A percentile compares a stretch with the other conserved stretches of the same genome.
These are phyloP conservation scores for Austropuccinia psidii DNA, from an alignment of 1,284 basidiomycete genomes.

Conservation along the genomic window DNA sequence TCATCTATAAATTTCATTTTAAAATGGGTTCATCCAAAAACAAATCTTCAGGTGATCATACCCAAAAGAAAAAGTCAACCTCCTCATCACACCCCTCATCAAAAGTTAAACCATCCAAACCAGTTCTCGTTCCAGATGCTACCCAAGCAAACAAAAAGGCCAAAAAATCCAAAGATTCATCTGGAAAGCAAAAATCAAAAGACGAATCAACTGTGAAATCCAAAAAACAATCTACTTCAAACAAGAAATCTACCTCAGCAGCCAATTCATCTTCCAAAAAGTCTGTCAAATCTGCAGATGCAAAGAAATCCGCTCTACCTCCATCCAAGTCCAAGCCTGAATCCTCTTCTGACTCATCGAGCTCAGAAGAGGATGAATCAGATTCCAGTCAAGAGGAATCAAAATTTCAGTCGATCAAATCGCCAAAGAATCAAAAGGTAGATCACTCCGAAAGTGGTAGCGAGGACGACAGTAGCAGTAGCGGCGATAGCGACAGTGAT, in stretches of 20 bases:
- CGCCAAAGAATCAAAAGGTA: background rate
- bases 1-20: too few relatives aligned
- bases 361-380: constrained; percentile 9
- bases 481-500: constrained; percentile 6
- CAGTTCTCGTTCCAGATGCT: background rate
- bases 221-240: background rate
- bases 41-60: too few relatives aligned
- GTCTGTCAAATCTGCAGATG: too few relatives aligned
- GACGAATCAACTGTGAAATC: background rate
- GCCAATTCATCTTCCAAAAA: too few relatives aligned
- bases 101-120: constrained; percentile 11
- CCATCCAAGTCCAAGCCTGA: constrained; percentile 14
- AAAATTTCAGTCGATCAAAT: constrained; percentile 9
- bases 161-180: background rate
- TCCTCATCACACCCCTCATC: background rate
- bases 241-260: background rate
- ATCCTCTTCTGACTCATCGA: constrained; percentile 20
- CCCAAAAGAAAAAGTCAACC: background rate
- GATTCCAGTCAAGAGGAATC: constrained; percentile 13
- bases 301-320: constrained; percentile 1
- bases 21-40: too few relatives aligned
- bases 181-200: background rate
- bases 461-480: background rate
- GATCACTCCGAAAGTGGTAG: background rate
- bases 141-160: background rate